phyloP scores from a whole-genome alignment of 805 yeast species.

The Cyberlindnera saturnus region DNA sequence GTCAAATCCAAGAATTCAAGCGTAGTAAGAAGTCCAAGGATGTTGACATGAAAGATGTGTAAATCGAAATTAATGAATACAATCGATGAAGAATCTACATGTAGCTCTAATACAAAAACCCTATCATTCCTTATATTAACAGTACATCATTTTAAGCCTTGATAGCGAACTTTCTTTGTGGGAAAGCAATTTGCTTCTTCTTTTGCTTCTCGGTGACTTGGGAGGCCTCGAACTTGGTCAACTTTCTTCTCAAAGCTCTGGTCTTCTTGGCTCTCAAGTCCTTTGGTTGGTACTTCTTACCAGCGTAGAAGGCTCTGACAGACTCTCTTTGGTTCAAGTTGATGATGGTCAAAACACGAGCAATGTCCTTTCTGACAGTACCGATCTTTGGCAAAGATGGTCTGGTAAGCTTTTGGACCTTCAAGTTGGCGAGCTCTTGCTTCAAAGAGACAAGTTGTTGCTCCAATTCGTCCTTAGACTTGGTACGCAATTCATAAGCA shows the following conservation, averaged over 20 bases:
- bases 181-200: constrained; percentile 93
- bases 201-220: constrained; percentile 80
- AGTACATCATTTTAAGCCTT: constrained; percentile 65
- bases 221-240: constrained; percentile 81
- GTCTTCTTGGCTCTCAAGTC: constrained; percentile 99
- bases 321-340: constrained; percentile 94
- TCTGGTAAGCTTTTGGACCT: constrained; percentile 90
- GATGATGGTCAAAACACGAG: constrained; percentile 95
- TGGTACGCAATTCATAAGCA: constrained; percentile 94
- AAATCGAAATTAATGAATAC: not conserved
- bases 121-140: constrained; percentile 25
- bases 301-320: constrained; percentile 91
- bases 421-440: constrained; percentile 92
- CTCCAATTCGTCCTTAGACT: constrained; percentile 95
- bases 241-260: constrained; percentile 98
- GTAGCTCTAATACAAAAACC: constrained; percentile 7
- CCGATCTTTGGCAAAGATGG: constrained; percentile 94
- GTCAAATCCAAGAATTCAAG: constrained; percentile 47
- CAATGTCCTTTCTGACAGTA: constrained; percentile 97
- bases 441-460: constrained; percentile 90
- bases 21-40: constrained; percentile 8
- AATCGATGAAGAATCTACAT: no score
- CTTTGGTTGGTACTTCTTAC: constrained; percentile 95
- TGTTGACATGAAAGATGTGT: constrained; percentile 10
- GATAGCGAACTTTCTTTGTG: constrained; percentile 97